Evolutionary conservation across 2,329 filamentous ascomycete genomes (phyloP), one percentile per base, ranked within the genome.

Genomic region (Fusarium mundagurra): DNA sequence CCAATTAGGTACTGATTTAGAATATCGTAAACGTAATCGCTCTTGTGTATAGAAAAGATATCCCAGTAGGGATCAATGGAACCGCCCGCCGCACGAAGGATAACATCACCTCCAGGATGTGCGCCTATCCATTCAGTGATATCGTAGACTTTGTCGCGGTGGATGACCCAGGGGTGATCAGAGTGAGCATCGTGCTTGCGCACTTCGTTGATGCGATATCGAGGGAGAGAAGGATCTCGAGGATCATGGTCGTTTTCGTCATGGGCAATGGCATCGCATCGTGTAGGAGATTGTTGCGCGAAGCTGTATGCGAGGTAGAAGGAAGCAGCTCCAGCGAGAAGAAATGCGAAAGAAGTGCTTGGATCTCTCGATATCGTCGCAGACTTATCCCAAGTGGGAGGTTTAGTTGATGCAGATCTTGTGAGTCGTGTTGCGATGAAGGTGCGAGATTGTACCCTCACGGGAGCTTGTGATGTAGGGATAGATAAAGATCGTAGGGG

Each of bases 41-140:
- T 86, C 79, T 92, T 91, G 83, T 93, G 91, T 67, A 93, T 92
- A 53, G 87, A 85, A 78, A 93, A 93, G 61, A 93, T 92, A 67
- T 92, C 85, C 91, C 91, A 93, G 81, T 92, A 93, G 0, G 88
- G 87, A 59, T 93, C 91, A 57, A 93, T 88, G 62, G 87, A 88
- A 43, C 88, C 88, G 8, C 91, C 91, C 3, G 90, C 90, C 3
- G 91, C 91, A 36, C 89, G 87, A 14, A 93, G 83, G 67, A 93
- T 93, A 20, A 93, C 90, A 60, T 92, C 88, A 47, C 91, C 91
- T 8, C 91, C 91, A 0, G 91, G 91, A 77, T 93, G 91, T 2
- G 87, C 89, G 3, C 85, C 83, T 29, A 93, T 83, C 90, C 91
- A 93, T 58, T 92, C 89, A 2, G 91, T 93, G 60, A 93, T 93